A percentile compares a stretch with the other conserved stretches of the same genome.
Conservation (phyloP, 164 flowering plant species). For the Chimonanthus praecox region DNA sequence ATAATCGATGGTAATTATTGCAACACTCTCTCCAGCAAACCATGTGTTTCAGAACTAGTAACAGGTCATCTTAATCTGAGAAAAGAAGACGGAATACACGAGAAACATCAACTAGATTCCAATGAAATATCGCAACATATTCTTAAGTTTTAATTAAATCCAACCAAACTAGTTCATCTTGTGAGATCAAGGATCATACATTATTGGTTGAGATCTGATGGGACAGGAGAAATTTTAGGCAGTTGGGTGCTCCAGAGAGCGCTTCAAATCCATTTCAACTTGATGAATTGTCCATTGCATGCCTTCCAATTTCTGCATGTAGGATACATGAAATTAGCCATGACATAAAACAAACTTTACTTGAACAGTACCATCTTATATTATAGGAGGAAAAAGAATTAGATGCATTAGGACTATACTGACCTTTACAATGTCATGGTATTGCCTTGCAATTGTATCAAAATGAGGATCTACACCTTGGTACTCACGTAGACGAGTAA, state of each 20-base stretch:
- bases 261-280: constrained; percentile 90
- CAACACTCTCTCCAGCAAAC: no score
- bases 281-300: constrained; percentile 97
- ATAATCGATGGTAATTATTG: no score
- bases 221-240: neutral
- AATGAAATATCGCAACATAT: neutral
- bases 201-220: neutral
- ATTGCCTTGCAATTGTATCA: constrained; percentile 84
- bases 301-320: constrained; percentile 71
- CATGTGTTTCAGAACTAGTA: no score
- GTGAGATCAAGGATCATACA: neutral
- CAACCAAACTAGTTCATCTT: neutral
- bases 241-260: constrained; percentile 17
- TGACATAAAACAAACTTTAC: neutral
- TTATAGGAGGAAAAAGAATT: no score
- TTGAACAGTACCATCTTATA: neutral
- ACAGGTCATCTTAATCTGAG: no score
- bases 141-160: no score
- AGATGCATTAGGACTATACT: neutral
- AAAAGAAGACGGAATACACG: no score
- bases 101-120: no score
- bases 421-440: constrained; percentile 91
- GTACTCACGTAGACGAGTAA: constrained; percentile 87
- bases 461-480: constrained; percentile 99
- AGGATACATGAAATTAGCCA: constrained; percentile 3